A percentile compares a stretch with the other conserved stretches of the same genome.
These are phyloP conservation scores for Diaporthe ilicicola DNA, from an alignment of 2,329 filamentous ascomycete species.

Conservation along the genomic window DNA sequence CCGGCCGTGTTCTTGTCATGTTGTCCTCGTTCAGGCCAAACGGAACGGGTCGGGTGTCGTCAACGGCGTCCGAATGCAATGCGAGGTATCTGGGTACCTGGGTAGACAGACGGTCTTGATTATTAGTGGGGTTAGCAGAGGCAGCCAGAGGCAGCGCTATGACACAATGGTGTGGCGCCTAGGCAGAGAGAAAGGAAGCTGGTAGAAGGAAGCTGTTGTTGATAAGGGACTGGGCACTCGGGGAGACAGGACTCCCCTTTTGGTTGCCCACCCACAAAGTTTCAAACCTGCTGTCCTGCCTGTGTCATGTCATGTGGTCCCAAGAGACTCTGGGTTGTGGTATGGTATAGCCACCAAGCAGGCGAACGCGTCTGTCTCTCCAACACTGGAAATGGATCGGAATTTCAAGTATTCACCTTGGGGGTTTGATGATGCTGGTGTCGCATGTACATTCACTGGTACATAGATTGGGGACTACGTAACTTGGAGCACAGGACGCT, in stretches of 20 bases:
- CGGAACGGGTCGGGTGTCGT: neutral
- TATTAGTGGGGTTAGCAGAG: neutral
- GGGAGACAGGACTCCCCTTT: neutral
- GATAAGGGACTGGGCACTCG: neutral
- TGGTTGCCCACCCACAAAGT: slow-evolving; percentile 5
- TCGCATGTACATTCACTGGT: neutral
- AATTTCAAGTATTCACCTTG: neutral
- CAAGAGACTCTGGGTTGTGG: neutral
- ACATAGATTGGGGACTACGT: no score
- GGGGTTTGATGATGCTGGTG: neutral
- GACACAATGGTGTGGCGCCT: slow-evolving; percentile 17
- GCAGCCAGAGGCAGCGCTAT: neutral
- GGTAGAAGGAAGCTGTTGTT: neutral
- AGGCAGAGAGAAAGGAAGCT: slow-evolving; percentile 12
- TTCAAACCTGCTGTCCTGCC: slow-evolving; percentile 16
- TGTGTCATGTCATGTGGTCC: neutral
- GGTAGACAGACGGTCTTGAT: no score
- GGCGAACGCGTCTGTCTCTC: neutral
- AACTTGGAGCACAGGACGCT: neutral
- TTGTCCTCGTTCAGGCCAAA: neutral
- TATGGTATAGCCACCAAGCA: no score
- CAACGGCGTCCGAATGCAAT: neutral
- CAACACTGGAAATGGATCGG: no score
- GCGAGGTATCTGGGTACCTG: no score
- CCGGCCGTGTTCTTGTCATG: neutral